phyloP scores from a whole-genome alignment of 192 early-diverging fungal genomes.

The Martensiomyces pterosporus region DNA sequence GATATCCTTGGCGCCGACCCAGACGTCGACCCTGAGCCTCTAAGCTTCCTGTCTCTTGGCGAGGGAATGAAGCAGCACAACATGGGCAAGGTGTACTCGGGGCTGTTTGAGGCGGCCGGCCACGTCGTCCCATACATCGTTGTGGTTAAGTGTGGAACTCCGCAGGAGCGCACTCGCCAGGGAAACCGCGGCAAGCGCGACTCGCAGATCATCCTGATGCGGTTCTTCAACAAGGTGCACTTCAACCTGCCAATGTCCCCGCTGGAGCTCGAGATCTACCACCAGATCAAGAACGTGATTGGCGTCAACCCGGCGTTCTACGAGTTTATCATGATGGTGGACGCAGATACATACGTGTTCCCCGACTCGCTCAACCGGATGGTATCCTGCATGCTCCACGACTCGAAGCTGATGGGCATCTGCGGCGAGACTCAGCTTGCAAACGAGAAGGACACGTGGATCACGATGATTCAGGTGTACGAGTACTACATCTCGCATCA shows the following conservation, averaged over 20 bases:
- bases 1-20: slow-evolving; percentile 96
- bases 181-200: slow-evolving; percentile 99
- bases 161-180: slow-evolving; percentile 76
- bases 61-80: slow-evolving; percentile 90
- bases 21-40: slow-evolving; percentile 74
- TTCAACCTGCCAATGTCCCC: slow-evolving; percentile 91
- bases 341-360: slow-evolving; percentile 94
- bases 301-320: slow-evolving; percentile 98
- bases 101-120: slow-evolving; percentile 87
- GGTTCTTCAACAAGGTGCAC: slow-evolving; percentile 94
- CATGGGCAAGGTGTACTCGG: slow-evolving; percentile 95
- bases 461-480: slow-evolving; percentile 99
- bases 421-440: slow-evolving; percentile 96
- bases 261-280: slow-evolving; percentile 95
- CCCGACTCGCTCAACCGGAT: slow-evolving; percentile 94
- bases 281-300: slow-evolving; percentile 99
- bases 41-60: slow-evolving; percentile 80
- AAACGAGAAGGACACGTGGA: slow-evolving; percentile 94
- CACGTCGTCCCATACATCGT: slow-evolving; percentile 93
- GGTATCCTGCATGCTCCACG: slow-evolving; percentile 91
- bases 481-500: slow-evolving; percentile 99
- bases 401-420: slow-evolving; percentile 90
- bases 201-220: slow-evolving; percentile 97
- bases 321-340: slow-evolving; percentile 98
- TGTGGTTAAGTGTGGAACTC: slow-evolving; percentile 88